Conservation (phyloP, 345 rosid species). For the Psidium friedrichsthalianum region DNA sequence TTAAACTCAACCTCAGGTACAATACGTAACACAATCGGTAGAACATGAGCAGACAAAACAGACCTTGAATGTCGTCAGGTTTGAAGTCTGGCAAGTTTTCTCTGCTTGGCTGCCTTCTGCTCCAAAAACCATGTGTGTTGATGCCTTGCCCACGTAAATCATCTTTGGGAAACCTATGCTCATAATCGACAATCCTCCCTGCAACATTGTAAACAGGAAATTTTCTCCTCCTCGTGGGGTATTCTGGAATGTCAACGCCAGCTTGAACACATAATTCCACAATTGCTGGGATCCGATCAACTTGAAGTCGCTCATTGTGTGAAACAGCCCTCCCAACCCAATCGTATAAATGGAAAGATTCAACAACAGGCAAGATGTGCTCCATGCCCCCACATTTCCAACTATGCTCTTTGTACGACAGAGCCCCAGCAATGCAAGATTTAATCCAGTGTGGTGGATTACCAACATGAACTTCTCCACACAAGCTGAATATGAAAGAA, state of each 20-base stretch:
- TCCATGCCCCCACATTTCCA: slow-evolving; percentile 28
- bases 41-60: not conserved
- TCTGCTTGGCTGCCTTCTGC: slow-evolving; percentile 10
- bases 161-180: slow-evolving; percentile 34
- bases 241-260: slow-evolving; percentile 34
- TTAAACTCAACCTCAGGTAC: not conserved
- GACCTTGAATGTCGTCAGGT: slow-evolving; percentile 17
- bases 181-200: slow-evolving; percentile 32
- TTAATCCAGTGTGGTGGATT: slow-evolving; percentile 28
- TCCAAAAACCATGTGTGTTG: slow-evolving; percentile 33
- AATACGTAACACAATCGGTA: not conserved
- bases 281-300: slow-evolving; percentile 38
- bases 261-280: slow-evolving; percentile 45
- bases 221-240: slow-evolving; percentile 34
- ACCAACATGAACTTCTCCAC: slow-evolving; percentile 43
- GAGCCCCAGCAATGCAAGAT: slow-evolving; percentile 25
- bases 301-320: slow-evolving; percentile 31
- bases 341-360: slow-evolving; percentile 46
- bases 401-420: slow-evolving; percentile 26
- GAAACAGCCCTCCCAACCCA: slow-evolving; percentile 44
- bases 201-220: slow-evolving; percentile 29
- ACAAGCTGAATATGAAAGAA: slow-evolving; percentile 17
- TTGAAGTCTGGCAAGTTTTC: slow-evolving; percentile 1
- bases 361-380: slow-evolving; percentile 24
- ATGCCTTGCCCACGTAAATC: slow-evolving; percentile 28